Percentiles rank a stretch among this genome's conserved stretches.
Conservation (phyloP, 495 filamentous ascomycete species). For the Penicillium odoratum region DNA sequence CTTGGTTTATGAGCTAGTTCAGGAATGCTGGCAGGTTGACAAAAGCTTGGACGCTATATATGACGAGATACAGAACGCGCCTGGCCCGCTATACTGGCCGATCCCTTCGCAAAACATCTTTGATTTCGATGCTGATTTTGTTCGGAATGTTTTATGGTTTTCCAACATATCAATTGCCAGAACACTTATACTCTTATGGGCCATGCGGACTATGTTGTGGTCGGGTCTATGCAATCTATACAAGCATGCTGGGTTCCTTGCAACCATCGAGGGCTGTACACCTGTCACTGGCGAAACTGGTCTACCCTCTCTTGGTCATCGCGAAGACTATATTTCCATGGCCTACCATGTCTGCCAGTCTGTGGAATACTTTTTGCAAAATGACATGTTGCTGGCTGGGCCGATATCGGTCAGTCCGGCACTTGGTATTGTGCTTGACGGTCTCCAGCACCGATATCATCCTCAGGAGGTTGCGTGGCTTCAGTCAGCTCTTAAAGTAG, state of each 20-base stretch:
- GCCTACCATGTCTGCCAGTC: conserved; percentile 35
- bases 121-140: background rate
- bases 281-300: background rate
- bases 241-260: background rate
- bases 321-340: conserved; percentile 22
- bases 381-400: conserved; percentile 17
- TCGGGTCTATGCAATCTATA: conserved; percentile 24
- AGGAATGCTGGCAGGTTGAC: background rate
- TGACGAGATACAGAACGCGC: background rate
- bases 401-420: conserved; percentile 15
- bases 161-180: conserved; percentile 21
- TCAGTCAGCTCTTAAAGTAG: conserved; percentile 1
- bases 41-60: background rate
- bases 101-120: background rate
- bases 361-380: conserved; percentile 28
- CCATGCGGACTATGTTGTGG: conserved; percentile 27
- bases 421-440: conserved; percentile 19
- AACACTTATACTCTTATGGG: conserved; percentile 38
- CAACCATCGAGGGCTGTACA: background rate
- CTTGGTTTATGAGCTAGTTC: background rate
- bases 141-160: conserved; percentile 15
- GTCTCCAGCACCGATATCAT: conserved; percentile 8
- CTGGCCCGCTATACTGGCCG: background rate
- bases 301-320: conserved; percentile 23
- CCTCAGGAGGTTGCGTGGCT: conserved; percentile 9